Base-by-base conservation (phyloP, 164 flowering plant species). In the Vitis rotundifolia region DNA sequence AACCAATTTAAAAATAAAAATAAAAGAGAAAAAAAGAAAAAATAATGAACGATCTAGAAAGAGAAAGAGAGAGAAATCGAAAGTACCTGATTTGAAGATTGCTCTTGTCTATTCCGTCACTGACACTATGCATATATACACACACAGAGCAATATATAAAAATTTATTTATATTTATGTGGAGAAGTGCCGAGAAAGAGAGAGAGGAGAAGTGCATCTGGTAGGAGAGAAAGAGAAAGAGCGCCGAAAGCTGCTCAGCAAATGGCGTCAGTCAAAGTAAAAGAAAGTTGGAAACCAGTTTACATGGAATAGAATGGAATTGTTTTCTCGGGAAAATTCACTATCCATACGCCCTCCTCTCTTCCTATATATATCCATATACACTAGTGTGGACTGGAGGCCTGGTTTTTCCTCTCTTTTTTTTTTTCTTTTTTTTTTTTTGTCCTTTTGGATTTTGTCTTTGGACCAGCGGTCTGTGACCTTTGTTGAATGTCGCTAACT, bases 231-330 rank as follows among this genome's bases (percentile, higher is more conserved):
- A 55, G 29, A 67, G 68, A 71, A 52, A 71, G 55, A 77, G 78
- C 76, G 81, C 86, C 83, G 86, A 80, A 83, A 83, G 86, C 82
- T 80, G 84, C 75, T 37, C 5, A 69, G 28, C 11, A 66, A 26
- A 58, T 65, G 51, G 61, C 72, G 37, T 69, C 78, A 55, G 84
- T 81, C 84, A 81, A 81, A 78, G 79, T 68, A 72, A 55, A 61
- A 68, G 79, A 68, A 63, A 73, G 64, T 28, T 52, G 54, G 61
- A 55, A 44, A 44, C 59, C 1, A 26, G 8, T 3, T 26, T 37
- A 37, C 44, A 37, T 37, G 3, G 8, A 14, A 55, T 55, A 13
- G 15, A 55, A 14, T 13, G 15, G 16, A 14, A 55, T 55, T 7
- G 58, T 55, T 18, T 55, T 55, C 18, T 55, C 18, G 58, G 55